phyloP scores from a whole-genome alignment of 306 rosid genomes.

The Delonix regia region DNA sequence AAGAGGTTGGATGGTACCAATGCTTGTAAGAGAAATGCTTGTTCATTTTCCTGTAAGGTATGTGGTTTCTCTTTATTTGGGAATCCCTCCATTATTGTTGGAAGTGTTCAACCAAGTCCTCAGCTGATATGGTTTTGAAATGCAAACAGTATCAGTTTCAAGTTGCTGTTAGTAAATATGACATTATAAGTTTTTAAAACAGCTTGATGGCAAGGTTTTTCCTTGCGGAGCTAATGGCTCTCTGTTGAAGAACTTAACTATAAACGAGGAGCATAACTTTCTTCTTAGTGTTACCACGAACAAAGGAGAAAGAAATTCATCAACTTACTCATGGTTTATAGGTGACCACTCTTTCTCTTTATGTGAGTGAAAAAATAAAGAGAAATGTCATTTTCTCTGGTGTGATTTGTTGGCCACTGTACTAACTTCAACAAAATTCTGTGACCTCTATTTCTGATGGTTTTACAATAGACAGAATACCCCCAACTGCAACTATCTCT shows the following conservation, averaged over 20 bases:
- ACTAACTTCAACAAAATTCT: not conserved
- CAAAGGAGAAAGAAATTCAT: conserved; percentile 51
- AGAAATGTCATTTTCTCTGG: conserved; percentile 5
- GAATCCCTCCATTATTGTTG: not conserved
- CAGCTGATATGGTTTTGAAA: conserved; percentile 8
- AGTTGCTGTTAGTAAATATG: not conserved
- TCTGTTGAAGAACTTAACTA: conserved; percentile 50
- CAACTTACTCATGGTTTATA: conserved; percentile 67
- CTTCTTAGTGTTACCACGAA: conserved; percentile 52
- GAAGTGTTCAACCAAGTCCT: not conserved
- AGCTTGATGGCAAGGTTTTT: conserved; percentile 60
- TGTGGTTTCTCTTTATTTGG: conserved; percentile 1
- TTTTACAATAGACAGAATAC: conserved; percentile 50
- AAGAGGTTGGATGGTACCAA: conserved; percentile 50
- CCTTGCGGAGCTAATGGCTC: conserved; percentile 46
- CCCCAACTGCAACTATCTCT: conserved; percentile 64
- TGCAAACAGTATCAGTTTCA: not conserved
- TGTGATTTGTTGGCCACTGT: not conserved
- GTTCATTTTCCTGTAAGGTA: conserved; percentile 60
- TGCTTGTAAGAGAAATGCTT: conserved; percentile 53
- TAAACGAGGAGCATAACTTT: conserved; percentile 52
- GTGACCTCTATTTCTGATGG: not conserved
- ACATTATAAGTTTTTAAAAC: conserved; percentile 24
- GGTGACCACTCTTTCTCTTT: conserved; percentile 45
- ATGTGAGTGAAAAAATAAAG: not conserved